phyloP scores from a whole-genome alignment of 2,329 filamentous ascomycete species.

The Colletotrichum sp. region DNA sequence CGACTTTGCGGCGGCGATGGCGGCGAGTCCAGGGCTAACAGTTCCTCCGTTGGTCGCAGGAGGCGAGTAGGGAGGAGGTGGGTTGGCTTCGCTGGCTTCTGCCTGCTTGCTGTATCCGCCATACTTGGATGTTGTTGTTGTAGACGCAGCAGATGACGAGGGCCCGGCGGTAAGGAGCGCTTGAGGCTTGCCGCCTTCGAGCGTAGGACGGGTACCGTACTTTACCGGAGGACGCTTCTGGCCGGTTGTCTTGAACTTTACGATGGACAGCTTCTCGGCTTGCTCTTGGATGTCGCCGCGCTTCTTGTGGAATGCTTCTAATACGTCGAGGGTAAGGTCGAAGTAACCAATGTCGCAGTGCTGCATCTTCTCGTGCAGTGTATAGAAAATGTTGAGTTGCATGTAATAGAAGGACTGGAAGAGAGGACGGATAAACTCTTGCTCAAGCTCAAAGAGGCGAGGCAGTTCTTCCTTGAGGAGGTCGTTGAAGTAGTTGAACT shows the following conservation, averaged over 20 bases:
- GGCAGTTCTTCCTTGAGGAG: slow-evolving; percentile 95
- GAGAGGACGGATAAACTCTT: slow-evolving; percentile 93
- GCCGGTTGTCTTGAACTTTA: slow-evolving; percentile 90
- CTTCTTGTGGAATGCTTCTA: slow-evolving; percentile 89
- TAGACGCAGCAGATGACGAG: slow-evolving; percentile 32
- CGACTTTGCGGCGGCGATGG: slow-evolving; percentile 58
- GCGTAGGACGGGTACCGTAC: slow-evolving; percentile 60
- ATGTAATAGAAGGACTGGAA: slow-evolving; percentile 99
- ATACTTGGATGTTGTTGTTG: slow-evolving; percentile 29
- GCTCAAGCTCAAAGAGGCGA: slow-evolving; percentile 86
- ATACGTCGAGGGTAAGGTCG: slow-evolving; percentile 86
- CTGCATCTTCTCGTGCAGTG: slow-evolving; percentile 97
- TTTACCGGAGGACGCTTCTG: slow-evolving; percentile 61
- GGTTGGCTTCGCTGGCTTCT: slow-evolving; percentile 54
- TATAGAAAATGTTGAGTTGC: slow-evolving; percentile 99
- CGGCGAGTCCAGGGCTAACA: slow-evolving; percentile 45
- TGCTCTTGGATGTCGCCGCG: slow-evolving; percentile 85
- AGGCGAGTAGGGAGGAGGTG: slow-evolving; percentile 75
- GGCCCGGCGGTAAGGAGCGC: slow-evolving; percentile 58
- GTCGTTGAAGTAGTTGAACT: slow-evolving; percentile 98
- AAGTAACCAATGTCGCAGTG: slow-evolving; percentile 97
- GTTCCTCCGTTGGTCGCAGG: slow-evolving; percentile 32
- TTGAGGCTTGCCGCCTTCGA: slow-evolving; percentile 53
- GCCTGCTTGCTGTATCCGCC: slow-evolving; percentile 39
- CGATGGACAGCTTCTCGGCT: slow-evolving; percentile 83